Percentiles rank a stretch among this genome's conserved stretches.
These are phyloP conservation scores for Amanita jacksonii DNA, from an alignment of 768 basidiomycete genomes.

Conservation along the genomic window DNA sequence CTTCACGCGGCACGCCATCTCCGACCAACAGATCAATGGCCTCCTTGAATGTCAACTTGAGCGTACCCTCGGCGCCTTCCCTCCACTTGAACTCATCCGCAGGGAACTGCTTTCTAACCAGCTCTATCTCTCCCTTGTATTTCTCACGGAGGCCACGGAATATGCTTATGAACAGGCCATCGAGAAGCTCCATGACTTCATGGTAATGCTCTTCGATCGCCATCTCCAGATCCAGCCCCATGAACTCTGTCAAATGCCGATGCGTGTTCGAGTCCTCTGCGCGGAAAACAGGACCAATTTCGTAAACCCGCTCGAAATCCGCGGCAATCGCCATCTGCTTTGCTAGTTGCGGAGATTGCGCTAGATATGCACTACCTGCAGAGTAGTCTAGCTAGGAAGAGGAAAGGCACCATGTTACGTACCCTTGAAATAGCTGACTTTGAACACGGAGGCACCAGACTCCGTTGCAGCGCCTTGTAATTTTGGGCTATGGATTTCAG, in stretches of 20 bases:
- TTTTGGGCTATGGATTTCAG: constrained; percentile 97
- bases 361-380: constrained; percentile 80
- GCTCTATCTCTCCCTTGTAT: constrained; percentile 75
- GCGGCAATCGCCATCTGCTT: constrained; percentile 99
- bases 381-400: not conserved
- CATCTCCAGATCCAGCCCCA: constrained; percentile 99
- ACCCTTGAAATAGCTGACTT: constrained; percentile 98
- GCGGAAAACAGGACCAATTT: constrained; percentile 94
- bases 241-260: constrained; percentile 97
- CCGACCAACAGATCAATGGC: constrained; percentile 81
- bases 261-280: constrained; percentile 97
- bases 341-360: constrained; percentile 93
- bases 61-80: constrained; percentile 82
- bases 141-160: constrained; percentile 76
- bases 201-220: constrained; percentile 97
- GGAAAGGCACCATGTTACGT: not conserved
- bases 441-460: constrained; percentile 94
- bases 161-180: constrained; percentile 76
- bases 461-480: constrained; percentile 96
- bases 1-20: constrained; percentile 72
- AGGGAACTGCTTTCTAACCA: constrained; percentile 80
- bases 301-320: constrained; percentile 97
- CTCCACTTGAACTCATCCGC: constrained; percentile 95
- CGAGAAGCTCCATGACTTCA: constrained; percentile 90
- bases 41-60: constrained; percentile 78